Base-by-base conservation (phyloP, 306 rosid species). In the Corylus avellana region DNA sequence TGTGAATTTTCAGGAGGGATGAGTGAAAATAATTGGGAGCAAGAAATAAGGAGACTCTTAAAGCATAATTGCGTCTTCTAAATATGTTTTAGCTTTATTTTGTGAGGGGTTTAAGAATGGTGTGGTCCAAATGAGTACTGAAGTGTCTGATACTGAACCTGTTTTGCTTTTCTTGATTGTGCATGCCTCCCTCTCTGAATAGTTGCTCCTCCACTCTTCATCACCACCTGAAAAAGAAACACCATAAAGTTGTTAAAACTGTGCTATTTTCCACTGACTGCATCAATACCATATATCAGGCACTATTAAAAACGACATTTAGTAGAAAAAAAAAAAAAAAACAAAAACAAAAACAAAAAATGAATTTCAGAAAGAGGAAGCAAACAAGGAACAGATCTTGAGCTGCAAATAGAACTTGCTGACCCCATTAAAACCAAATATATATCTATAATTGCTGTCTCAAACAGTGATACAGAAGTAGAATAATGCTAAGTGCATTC, bases 111-210 rank as follows among this genome's bases (percentile, higher is more conserved):
- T 81, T 81, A 55, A 68, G 85, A 84, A 83, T 77, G 82, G 68
- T 79, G 95, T 86, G 93, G 95, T 91, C 97, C 95, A 89, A 83
- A 85, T 79, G 81, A 85, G 76, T 72, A 76, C 55, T 77, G 73
- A 75, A 79, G 85, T 76, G 80, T 83, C 84, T 82, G 88, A 76
- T 73, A 75, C 86, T 85, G 89, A 93, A 93, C 99, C 99, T 91
- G 91, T 83, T 88, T 83, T 91, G 86, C 97, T 96, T 91, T 89
- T 91, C 96, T 90, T 96, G 83, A 88, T 82, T 48, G 89, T 89
- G 94, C 94, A 93, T 77, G 92, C 88, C 73, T 88, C 96, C 81
- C 90, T 86, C 94, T 87, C 89, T 74, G 97, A 75, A 88, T 75
- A 88, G 81, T 83, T 82, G 90, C 77, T 93, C 81, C 90, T 90